These are phyloP conservation scores for Ensete glaucum DNA, from an alignment of 176 grass and related monocot genomes.

Conservation along the genomic window DNA sequence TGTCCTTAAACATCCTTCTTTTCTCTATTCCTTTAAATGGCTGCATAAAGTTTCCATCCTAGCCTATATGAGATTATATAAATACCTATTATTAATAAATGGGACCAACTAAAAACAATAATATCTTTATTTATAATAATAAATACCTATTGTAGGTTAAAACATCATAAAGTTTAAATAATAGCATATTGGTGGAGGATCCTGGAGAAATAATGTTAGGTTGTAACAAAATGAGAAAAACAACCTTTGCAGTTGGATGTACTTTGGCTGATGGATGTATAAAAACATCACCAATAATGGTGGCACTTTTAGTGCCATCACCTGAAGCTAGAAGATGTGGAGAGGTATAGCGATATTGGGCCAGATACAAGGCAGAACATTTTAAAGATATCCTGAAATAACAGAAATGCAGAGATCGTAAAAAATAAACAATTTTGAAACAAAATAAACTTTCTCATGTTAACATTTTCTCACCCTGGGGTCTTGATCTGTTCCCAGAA, in stretches of 20 bases:
- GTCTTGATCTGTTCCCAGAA: conserved; percentile 99
- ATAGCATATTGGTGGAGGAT: not conserved
- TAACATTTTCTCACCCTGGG: conserved; percentile 54
- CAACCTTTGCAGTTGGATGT: conserved; percentile 94
- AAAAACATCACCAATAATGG: conserved; percentile 83
- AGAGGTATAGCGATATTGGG: conserved; percentile 65
- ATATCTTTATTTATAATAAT: not conserved
- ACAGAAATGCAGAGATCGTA: conserved; percentile 13
- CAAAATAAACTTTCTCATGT: not conserved
- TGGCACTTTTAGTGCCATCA: conserved; percentile 57
- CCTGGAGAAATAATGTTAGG: no score
- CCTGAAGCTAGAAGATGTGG: conserved; percentile 81
- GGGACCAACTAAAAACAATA: not conserved
- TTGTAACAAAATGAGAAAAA: not conserved
- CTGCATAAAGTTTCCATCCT: not conserved
- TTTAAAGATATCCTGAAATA: conserved; percentile 77
- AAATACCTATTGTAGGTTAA: not conserved
- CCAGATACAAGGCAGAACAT: conserved; percentile 87
- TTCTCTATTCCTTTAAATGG: not conserved
- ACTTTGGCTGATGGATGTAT: conserved; percentile 97
- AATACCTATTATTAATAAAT: not conserved
- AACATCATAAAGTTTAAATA: not conserved
- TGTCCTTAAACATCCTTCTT: not conserved
- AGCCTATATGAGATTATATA: not conserved
- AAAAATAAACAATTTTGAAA: conserved; percentile 9